A percentile compares a stretch with the other conserved stretches of the same genome.
phyloP scores from a whole-genome alignment of 1,284 basidiomycete species.

The Austroboletus rostrupii region DNA sequence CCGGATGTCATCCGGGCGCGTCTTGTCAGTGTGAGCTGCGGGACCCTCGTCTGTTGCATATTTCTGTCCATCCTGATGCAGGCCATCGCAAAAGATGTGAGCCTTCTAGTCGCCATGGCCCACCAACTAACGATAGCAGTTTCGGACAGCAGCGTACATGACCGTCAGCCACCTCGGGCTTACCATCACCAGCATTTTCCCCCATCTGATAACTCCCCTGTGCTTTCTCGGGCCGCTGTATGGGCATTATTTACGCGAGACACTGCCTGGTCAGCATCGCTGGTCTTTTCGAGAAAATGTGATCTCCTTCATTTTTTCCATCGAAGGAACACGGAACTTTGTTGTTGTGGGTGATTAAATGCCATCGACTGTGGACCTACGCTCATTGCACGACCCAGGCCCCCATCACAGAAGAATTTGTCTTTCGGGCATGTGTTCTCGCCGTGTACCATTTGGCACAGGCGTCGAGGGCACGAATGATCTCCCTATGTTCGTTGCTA shows the following conservation, averaged over 20 bases:
- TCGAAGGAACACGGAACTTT: constrained; percentile 73
- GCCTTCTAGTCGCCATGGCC: constrained; percentile 14
- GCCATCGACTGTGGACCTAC: not conserved
- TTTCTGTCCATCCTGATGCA: constrained; percentile 40
- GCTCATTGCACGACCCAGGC: constrained; percentile 45
- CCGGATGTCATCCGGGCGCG: constrained; percentile 71
- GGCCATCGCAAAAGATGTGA: constrained; percentile 28
- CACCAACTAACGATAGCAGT: constrained; percentile 14
- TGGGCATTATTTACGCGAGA: constrained; percentile 48
- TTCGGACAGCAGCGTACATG: constrained; percentile 11
- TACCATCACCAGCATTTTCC: constrained; percentile 31
- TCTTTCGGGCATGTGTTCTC: constrained; percentile 86
- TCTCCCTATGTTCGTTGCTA: constrained; percentile 80
- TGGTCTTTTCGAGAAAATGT: constrained; percentile 47
- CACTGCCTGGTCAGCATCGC: constrained; percentile 60
- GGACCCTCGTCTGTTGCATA: constrained; percentile 50
- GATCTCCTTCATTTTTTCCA: constrained; percentile 41
- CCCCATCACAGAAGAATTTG: constrained; percentile 89
- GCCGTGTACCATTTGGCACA: constrained; percentile 68
- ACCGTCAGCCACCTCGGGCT: constrained; percentile 24
- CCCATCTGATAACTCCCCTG: constrained; percentile 70
- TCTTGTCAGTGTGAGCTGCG: constrained; percentile 53
- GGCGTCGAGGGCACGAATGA: constrained; percentile 52
- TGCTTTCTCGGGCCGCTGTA: constrained; percentile 87
- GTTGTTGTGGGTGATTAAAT: constrained; percentile 54